These are phyloP conservation scores for Shiraia bambusicola DNA, from an alignment of 2,329 filamentous ascomycete genomes.

Conservation along the genomic window DNA sequence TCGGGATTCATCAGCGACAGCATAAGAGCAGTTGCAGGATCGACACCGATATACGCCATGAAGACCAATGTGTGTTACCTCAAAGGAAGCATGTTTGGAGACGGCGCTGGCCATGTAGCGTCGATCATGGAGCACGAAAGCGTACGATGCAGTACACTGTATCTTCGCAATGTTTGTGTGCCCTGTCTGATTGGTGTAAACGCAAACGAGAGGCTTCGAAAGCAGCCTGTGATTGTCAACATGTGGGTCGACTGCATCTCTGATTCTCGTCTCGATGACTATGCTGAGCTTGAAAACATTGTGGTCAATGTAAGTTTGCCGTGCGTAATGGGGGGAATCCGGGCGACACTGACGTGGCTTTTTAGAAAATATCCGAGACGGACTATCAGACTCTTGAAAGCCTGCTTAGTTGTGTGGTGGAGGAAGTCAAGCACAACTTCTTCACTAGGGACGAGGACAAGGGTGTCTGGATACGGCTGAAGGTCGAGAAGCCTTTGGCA, in stretches of 20 bases:
- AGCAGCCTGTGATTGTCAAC: slow-evolving; percentile 66
- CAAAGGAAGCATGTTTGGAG: slow-evolving; percentile 69
- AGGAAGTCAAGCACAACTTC: slow-evolving; percentile 46
- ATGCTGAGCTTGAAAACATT: slow-evolving; percentile 59
- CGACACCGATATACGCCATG: slow-evolving; percentile 43
- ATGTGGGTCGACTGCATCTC: slow-evolving; percentile 61
- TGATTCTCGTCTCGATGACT: slow-evolving; percentile 50
- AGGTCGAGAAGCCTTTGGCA: slow-evolving; percentile 71
- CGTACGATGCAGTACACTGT: slow-evolving; percentile 42
- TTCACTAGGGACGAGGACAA: slow-evolving; percentile 31
- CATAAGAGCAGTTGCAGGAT: slow-evolving; percentile 26
- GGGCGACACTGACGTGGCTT: slow-evolving; percentile 13
- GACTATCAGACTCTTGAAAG: slow-evolving; percentile 53
- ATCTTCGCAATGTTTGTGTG: slow-evolving; percentile 60
- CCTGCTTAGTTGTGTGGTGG: slow-evolving; percentile 42
- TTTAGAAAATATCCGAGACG: slow-evolving; percentile 47
- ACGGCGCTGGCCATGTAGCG: slow-evolving; percentile 56
- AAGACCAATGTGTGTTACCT: slow-evolving; percentile 60
- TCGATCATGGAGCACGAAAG: slow-evolving; percentile 25
- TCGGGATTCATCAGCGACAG: slow-evolving; percentile 15
- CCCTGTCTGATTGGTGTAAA: slow-evolving; percentile 74
- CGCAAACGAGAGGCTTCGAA: slow-evolving; percentile 63
- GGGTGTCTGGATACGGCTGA: slow-evolving; percentile 59
- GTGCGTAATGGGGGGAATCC: neutral
- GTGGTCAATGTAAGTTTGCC: slow-evolving; percentile 59